These are phyloP conservation scores for Phytophthora pisi DNA, from an alignment of 352 stramenopile species.

Conservation along the genomic window DNA sequence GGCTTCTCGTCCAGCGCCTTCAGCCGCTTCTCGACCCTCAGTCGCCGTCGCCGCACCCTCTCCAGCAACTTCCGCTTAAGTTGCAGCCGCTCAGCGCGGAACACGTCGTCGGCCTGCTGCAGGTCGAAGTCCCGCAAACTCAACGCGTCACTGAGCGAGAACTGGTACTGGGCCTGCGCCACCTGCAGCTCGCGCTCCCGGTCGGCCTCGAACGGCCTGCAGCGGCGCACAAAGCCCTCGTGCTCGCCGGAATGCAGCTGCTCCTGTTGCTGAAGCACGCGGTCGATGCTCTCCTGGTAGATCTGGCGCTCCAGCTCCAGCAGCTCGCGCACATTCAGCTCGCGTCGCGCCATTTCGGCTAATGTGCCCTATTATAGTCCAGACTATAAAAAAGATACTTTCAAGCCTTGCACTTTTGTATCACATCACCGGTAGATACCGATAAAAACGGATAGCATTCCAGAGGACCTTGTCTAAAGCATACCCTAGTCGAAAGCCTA, in stretches of 20 bases:
- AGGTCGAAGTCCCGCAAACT: constrained; percentile 81
- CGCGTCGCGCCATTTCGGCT: background rate
- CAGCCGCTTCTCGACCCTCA: constrained; percentile 29
- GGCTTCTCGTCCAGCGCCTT: background rate
- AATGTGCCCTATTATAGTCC: no score
- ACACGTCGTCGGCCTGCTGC: constrained; percentile 72
- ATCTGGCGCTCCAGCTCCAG: constrained; percentile 82
- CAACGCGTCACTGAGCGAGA: constrained; percentile 58
- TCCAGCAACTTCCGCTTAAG: constrained; percentile 39
- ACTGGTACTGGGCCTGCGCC: constrained; percentile 54
- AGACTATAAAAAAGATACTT: no score
- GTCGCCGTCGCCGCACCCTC: constrained; percentile 18
- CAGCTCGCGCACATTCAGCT: constrained; percentile 71
- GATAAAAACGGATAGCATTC: no score
- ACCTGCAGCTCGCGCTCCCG: constrained; percentile 52
- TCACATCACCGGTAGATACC: no score
- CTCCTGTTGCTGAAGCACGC: constrained; percentile 51
- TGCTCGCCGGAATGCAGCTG: constrained; percentile 52
- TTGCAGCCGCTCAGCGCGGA: constrained; percentile 17
- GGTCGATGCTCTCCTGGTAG: constrained; percentile 86
- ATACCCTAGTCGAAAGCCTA: background rate
- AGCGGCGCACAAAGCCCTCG: constrained; percentile 68
- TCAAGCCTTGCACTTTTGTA: no score
- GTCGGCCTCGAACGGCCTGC: constrained; percentile 61
- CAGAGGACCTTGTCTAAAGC: no score